Percentiles rank a stretch among this genome's conserved stretches.
These are phyloP conservation scores for Glarea lozoyensis DNA, from an alignment of 495 filamentous ascomycete species.

Conservation along the genomic window DNA sequence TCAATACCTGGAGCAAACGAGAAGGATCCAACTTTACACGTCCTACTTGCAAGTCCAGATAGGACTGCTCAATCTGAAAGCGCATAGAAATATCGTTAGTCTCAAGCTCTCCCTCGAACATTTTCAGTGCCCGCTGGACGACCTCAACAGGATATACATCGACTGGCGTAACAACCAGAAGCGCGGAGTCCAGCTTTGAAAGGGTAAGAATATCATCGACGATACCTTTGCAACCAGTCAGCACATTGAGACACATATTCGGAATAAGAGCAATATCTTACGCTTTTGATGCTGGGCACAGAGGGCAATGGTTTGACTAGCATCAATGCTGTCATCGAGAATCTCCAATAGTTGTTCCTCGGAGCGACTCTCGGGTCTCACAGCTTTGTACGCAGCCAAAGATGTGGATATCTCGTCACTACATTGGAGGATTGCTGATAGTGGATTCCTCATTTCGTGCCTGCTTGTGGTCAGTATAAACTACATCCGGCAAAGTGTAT, in stretches of 20 bases:
- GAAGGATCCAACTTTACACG: constrained; percentile 77
- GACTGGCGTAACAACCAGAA: constrained; percentile 67
- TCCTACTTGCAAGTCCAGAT: constrained; percentile 50
- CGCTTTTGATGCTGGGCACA: constrained; percentile 78
- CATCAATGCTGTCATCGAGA: constrained; percentile 55
- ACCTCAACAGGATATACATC: constrained; percentile 59
- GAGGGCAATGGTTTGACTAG: constrained; percentile 72
- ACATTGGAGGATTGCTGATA: constrained; percentile 74
- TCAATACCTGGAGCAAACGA: constrained; percentile 67
- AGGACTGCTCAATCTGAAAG: constrained; percentile 58
- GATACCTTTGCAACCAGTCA: too few relatives aligned
- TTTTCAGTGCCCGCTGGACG: constrained; percentile 60
- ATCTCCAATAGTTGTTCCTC: constrained; percentile 19
- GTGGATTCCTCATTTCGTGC: constrained; percentile 80
- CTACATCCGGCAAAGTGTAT: background rate
- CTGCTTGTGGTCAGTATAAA: constrained; percentile 24
- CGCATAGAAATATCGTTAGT: constrained; percentile 63
- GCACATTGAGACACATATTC: too few relatives aligned
- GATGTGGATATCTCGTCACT: constrained; percentile 63
- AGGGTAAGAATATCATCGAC: constrained; percentile 78
- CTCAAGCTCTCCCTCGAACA: constrained; percentile 74
- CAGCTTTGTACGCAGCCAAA: constrained; percentile 32
- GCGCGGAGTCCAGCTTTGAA: constrained; percentile 76
- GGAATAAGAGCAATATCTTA: constrained; percentile 19
- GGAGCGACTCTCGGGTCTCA: constrained; percentile 15